Conservation (phyloP, 345 rosid genomes). For the Microthlaspi erraticum region DNA sequence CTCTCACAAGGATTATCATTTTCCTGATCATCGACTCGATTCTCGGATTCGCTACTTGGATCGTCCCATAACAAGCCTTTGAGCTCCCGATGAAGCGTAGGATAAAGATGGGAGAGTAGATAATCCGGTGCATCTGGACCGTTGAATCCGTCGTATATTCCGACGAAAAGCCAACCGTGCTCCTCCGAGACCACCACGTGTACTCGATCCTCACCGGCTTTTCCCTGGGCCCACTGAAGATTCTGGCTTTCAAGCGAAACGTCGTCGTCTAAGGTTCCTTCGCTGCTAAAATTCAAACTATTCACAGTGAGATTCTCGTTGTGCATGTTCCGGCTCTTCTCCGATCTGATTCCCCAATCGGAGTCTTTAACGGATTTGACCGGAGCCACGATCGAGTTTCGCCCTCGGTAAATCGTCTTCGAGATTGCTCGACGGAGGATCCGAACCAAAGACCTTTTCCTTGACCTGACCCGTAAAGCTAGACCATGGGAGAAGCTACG, state of each 20-base stretch:
- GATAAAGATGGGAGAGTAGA: constrained; percentile 65
- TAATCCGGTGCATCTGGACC: constrained; percentile 97
- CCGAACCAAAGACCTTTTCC: constrained; percentile 63
- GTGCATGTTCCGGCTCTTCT: constrained; percentile 47
- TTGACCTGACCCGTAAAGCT: constrained; percentile 57
- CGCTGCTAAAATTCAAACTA: constrained; percentile 64
- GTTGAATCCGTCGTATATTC: constrained; percentile 92
- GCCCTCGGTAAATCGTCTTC: constrained; percentile 62
- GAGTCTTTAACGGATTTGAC: constrained; percentile 65
- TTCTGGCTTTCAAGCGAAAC: constrained; percentile 63
- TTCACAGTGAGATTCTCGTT: constrained; percentile 66
- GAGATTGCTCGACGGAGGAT: constrained; percentile 67
- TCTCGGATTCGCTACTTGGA: constrained; percentile 41
- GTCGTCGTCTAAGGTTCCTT: constrained; percentile 69
- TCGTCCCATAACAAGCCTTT: constrained; percentile 90
- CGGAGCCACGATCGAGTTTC: constrained; percentile 78
- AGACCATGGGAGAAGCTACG: constrained; percentile 80
- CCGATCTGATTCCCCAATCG: constrained; percentile 58
- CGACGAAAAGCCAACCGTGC: constrained; percentile 86
- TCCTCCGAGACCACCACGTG: constrained; percentile 91
- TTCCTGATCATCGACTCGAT: constrained; percentile 44
- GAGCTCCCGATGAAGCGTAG: constrained; percentile 70
- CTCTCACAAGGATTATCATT: constrained; percentile 50
- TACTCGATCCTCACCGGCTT: constrained; percentile 95
- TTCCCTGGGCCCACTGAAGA: constrained; percentile 96